These are phyloP conservation scores for Isatis tinctoria DNA, from an alignment of 345 rosid genomes.

Conservation along the genomic window DNA sequence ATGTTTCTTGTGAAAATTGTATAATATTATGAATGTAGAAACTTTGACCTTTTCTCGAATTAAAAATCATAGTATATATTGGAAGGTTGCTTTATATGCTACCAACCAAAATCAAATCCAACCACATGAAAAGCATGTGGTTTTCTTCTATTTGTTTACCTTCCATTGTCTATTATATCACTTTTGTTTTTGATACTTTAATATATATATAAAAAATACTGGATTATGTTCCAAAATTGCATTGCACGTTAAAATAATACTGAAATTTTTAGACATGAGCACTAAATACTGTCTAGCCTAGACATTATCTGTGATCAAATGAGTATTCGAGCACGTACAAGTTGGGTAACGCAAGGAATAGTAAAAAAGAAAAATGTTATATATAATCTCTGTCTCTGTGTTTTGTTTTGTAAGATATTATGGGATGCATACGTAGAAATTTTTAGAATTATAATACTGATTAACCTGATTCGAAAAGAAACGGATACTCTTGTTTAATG, in stretches of 20 bases:
- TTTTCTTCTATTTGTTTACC: conserved; percentile 5
- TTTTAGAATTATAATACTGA: not conserved
- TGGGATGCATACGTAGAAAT: not conserved
- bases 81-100: conserved; percentile 13
- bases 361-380: no score
- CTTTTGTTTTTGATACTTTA: not conserved
- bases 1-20: not conserved
- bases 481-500: no score
- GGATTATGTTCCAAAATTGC: not conserved
- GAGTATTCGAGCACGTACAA: no score
- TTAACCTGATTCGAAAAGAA: not conserved
- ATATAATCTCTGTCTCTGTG: no score
- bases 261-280: not conserved
- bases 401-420: no score
- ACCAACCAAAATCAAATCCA: conserved; percentile 26
- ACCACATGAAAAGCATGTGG: conserved; percentile 23
- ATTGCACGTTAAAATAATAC: not conserved
- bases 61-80: not conserved
- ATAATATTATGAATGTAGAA: not conserved
- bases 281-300: no score
- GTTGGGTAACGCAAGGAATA: no score
- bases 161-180: not conserved
- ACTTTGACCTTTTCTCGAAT: conserved; percentile 9
- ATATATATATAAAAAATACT: not conserved
- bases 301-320: no score